These are phyloP conservation scores for Talaromyces sp. DNA, from an alignment of 2,329 filamentous ascomycete species.

Conservation along the genomic window DNA sequence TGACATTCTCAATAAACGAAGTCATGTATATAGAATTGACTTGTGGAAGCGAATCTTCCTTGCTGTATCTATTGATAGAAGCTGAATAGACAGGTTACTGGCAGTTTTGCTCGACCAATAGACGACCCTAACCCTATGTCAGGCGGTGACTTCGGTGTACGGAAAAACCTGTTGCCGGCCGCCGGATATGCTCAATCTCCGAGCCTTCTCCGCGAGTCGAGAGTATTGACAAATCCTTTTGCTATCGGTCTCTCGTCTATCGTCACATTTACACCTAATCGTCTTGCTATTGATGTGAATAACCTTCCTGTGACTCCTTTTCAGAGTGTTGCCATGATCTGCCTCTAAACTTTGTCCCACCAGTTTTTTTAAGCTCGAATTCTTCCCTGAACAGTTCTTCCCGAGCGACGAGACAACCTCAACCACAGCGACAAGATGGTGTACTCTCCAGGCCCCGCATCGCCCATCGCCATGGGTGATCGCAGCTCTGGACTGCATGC, in stretches of 20 bases:
- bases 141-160: not conserved
- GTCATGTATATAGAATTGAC: not conserved
- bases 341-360: not conserved
- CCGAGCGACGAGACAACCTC: not conserved
- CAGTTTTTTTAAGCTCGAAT: not conserved
- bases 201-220: constrained; percentile 12
- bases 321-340: not conserved
- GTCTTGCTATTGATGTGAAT: not conserved
- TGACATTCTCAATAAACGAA: constrained; percentile 1
- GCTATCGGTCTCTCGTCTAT: not conserved
- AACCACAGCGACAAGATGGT: constrained; percentile 29
- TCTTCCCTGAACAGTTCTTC: not conserved
- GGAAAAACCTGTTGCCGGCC: constrained; percentile 5
- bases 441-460: constrained; percentile 38
- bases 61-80: not conserved
- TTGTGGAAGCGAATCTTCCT: not conserved
- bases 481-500: constrained; percentile 22
- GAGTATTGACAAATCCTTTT: not conserved
- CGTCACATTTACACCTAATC: not conserved
- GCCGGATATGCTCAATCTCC: constrained; percentile 10
- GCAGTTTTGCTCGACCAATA: not conserved
- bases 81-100: not conserved
- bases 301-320: not conserved
- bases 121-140: not conserved
- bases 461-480: constrained; percentile 26